Conservation (phyloP, 164 flowering plant species). For the Santalum album region DNA sequence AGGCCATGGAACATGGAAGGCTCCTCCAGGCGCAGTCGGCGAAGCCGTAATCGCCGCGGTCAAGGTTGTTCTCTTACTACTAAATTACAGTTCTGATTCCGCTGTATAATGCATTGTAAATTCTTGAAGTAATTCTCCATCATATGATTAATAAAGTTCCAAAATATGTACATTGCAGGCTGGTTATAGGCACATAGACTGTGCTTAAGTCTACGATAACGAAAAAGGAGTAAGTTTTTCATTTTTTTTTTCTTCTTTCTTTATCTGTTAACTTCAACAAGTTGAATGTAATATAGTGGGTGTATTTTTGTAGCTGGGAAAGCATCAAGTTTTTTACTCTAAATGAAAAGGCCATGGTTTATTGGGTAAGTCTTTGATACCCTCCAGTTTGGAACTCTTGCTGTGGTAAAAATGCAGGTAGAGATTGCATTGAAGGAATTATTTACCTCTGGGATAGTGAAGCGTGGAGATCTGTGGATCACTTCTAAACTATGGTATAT, state of each 20-base stretch:
- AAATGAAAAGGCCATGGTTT: too few relatives aligned
- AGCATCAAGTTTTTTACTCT: too few relatives aligned
- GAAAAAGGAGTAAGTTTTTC: constrained; percentile 39
- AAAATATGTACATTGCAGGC: constrained; percentile 22
- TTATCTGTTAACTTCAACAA: too few relatives aligned
- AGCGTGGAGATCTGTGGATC: constrained; percentile 44
- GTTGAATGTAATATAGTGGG: too few relatives aligned
- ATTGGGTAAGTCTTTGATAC: neutral
- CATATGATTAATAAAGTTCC: neutral
- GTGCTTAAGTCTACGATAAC: constrained; percentile 41
- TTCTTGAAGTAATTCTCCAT: too few relatives aligned
- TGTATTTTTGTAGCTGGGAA: too few relatives aligned
- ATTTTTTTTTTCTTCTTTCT: too few relatives aligned
- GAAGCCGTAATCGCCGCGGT: constrained; percentile 35
- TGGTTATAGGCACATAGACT: constrained; percentile 52
- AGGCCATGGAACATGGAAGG: constrained; percentile 43
- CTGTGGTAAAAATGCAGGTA: constrained; percentile 19
- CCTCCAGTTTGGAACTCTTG: neutral
- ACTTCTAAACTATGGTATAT: constrained; percentile 53
- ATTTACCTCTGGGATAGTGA: constrained; percentile 31
- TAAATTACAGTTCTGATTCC: neutral
- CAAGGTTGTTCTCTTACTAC: constrained; percentile 23
- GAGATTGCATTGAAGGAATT: constrained; percentile 40
- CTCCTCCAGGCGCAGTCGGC: constrained; percentile 31
- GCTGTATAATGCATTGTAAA: neutral